Evolutionary conservation across 2,329 filamentous ascomycete genomes (phyloP).

Genomic region (Botrytis aclada): DNA sequence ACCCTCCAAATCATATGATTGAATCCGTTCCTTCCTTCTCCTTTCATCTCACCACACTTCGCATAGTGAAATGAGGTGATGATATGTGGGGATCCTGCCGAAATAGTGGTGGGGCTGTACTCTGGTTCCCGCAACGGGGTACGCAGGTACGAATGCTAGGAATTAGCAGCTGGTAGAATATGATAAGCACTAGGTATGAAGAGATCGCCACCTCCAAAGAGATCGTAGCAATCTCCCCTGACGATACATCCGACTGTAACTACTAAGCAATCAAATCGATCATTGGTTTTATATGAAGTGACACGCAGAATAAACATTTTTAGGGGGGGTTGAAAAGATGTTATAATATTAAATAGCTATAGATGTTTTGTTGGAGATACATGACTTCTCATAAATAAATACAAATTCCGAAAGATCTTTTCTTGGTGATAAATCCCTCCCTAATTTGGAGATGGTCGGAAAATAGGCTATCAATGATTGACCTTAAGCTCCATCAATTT

Average conservation of each 20-base stretch:
- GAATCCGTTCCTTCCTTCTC: too few relatives aligned
- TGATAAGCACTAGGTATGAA: neutral
- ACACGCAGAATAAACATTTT: neutral
- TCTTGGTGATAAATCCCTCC: too few relatives aligned
- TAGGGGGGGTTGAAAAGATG: neutral
- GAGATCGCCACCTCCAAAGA: too few relatives aligned
- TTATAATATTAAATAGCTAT: neutral
- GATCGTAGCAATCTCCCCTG: neutral
- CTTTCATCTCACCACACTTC: too few relatives aligned
- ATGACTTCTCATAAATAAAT: neutral
- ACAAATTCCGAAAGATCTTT: neutral
- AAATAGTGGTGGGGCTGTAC: too few relatives aligned
- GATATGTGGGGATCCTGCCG: too few relatives aligned
- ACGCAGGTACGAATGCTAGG: neutral
- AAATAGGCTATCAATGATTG: neutral
- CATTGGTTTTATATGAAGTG: neutral
- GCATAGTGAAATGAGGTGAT: too few relatives aligned
- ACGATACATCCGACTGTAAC: neutral
- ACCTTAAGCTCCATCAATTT: conserved; percentile 15
- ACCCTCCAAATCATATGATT: neutral
- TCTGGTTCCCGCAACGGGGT: too few relatives aligned
- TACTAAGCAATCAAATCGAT: neutral
- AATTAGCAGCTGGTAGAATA: too few relatives aligned
- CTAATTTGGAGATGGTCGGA: neutral
- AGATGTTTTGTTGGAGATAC: neutral